Conservation (phyloP, 2,329 filamentous ascomycete species). For the Colletotrichum liaoningense region DNA sequence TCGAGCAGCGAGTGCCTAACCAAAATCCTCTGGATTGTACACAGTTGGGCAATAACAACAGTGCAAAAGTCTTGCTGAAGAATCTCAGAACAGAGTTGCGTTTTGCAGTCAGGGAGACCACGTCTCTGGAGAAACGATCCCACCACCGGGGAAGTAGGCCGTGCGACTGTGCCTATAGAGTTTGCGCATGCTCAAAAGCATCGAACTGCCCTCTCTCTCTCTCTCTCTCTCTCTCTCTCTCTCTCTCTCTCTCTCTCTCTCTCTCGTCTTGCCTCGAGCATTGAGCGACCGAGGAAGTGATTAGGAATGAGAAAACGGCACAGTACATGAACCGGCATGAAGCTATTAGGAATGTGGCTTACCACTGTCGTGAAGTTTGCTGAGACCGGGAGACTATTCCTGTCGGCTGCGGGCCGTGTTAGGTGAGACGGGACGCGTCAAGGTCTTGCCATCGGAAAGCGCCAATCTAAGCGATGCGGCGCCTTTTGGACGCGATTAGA, state of each 20-base stretch:
- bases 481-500: not conserved
- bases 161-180: not conserved
- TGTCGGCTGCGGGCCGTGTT: conserved; percentile 11
- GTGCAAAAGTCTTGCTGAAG: not conserved
- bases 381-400: not conserved
- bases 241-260: not conserved
- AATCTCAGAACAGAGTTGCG: conserved; percentile 22
- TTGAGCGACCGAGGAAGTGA: not conserved
- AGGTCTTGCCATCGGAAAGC: not conserved
- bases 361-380: not conserved
- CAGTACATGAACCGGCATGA: not conserved
- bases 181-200: not conserved
- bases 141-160: not conserved
- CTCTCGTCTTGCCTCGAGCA: not conserved
- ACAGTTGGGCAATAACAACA: not conserved
- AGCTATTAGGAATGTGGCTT: conserved; percentile 14
- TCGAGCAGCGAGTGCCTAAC: not conserved
- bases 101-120: not conserved
- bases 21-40: not conserved
- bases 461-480: conserved; percentile 13
- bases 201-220: not conserved
- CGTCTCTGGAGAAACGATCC: not conserved
- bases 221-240: too few relatives aligned
- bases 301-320: not conserved
- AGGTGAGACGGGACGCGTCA: conserved; percentile 28